Base-by-base conservation (phyloP, 805 yeast genomes). In the Barnettozyma pratensis region DNA sequence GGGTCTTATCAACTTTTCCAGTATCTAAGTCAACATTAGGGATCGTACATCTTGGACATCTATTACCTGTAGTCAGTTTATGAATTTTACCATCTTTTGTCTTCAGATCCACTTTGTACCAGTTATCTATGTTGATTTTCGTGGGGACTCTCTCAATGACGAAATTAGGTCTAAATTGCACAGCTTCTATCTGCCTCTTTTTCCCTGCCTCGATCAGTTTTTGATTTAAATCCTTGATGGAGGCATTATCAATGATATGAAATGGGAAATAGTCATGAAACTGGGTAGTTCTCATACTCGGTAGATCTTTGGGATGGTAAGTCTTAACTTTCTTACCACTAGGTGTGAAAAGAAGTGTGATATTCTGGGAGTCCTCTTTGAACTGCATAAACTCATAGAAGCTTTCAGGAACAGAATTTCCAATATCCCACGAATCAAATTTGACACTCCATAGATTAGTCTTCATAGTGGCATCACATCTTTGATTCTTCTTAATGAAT, bases 211-310 rank as follows among this genome's bases (percentile, higher is more conserved):
- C 36, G 11, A 3, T 25, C 27, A 57, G 32, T 27, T 46, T 37
- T 6, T 7, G 12, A 31, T 57, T 55, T 31, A 54, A 26, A 4
- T 39, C 45, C 37, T 44, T 54, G 29, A 57, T 43, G 10, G 50
- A 49, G 19, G 39, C 45, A 34, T 52, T 44, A 1, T 52, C 37
- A 34, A 55, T 26, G 25, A 54, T 31, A 46, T 51, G 54, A 30
- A 54, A 35, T 14, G 61, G 61, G 47, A 48, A 57, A 32, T 57
- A 57, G 36, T 57, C 61, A 30, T 57, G 61, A 42, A 55, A 57
- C 27, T 48, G 40, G 2, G 55, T 43, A 6, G 28, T 31, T 39
- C 56, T 46, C 47, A 49, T 37, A n/a, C 45, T 31, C 26, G 39
- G 31, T 28, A 52, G 31, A 12, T 35, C 47, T 3, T 35, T n/a